These are phyloP conservation scores for Neurospora sp. DNA, from an alignment of 495 filamentous ascomycete genomes.

Conservation along the genomic window DNA sequence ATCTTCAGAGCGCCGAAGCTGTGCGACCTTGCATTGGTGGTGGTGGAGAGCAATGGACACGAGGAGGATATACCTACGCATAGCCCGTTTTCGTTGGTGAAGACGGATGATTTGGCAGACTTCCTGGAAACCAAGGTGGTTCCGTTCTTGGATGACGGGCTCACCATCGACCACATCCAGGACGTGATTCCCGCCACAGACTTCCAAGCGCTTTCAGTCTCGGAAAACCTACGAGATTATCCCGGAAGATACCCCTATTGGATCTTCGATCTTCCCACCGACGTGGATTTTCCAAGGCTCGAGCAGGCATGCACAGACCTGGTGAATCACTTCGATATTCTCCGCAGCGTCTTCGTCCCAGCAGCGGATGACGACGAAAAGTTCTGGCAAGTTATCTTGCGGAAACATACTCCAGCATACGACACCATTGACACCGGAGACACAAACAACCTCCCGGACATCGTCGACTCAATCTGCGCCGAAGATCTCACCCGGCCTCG, in stretches of 20 bases:
- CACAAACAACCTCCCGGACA: constrained; percentile 23
- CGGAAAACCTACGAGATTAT: constrained; percentile 33
- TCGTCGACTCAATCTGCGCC: constrained; percentile 10
- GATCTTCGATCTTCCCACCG: constrained; percentile 44
- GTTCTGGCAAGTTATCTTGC: constrained; percentile 51
- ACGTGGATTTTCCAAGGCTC: constrained; percentile 39
- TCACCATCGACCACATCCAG: background rate
- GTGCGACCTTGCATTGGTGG: constrained; percentile 26
- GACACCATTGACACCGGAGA: constrained; percentile 40
- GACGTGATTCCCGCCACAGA: constrained; percentile 51
- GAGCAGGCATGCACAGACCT: constrained; percentile 26
- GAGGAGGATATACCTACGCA: background rate
- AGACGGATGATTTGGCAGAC: background rate
- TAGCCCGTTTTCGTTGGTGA: background rate
- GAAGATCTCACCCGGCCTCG: constrained; percentile 25
- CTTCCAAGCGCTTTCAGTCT: constrained; percentile 50
- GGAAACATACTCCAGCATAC: constrained; percentile 41
- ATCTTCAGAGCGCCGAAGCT: constrained; percentile 42
- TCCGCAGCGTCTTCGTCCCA: constrained; percentile 53
- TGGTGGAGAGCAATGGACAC: background rate
- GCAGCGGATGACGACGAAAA: constrained; percentile 22
- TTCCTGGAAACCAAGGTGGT: background rate
- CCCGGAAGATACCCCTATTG: constrained; percentile 6
- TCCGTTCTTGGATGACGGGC: background rate
- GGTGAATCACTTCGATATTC: constrained; percentile 45